Conservation (phyloP, 306 rosid genomes). For the Gynostemma pentaphyllum region DNA sequence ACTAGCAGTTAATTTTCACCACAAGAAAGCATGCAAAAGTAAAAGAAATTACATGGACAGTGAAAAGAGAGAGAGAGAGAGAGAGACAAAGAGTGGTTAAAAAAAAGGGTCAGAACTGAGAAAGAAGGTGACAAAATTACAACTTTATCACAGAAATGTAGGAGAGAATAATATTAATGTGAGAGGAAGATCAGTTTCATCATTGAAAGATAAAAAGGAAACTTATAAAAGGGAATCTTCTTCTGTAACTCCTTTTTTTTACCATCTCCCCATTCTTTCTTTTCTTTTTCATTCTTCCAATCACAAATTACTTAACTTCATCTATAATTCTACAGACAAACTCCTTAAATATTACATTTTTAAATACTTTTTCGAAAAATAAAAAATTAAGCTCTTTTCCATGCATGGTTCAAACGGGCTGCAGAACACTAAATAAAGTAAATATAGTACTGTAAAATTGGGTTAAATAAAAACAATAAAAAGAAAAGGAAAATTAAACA, state of each 20-base stretch:
- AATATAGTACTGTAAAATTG: no score
- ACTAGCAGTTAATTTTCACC: no score
- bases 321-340: no score
- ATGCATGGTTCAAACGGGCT: constrained; percentile 7
- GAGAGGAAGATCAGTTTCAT: constrained; percentile 64
- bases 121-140: constrained; percentile 66
- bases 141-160: constrained; percentile 96
- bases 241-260: constrained; percentile 19
- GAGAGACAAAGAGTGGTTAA: constrained; percentile 35
- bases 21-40: no score
- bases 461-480: no score
- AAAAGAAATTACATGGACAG: neutral
- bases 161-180: no score
- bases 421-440: neutral
- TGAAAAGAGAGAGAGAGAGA: neutral
- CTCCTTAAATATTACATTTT: no score
- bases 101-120: constrained; percentile 49
- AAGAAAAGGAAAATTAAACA: neutral
- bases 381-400: neutral
- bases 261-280: neutral
- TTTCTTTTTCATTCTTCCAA: neutral
- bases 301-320: neutral
- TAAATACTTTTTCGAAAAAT: no score
- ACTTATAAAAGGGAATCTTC: constrained; percentile 83
- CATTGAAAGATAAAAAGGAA: constrained; percentile 59